phyloP scores from a whole-genome alignment of 306 rosid species.

The Glycine soja region DNA sequence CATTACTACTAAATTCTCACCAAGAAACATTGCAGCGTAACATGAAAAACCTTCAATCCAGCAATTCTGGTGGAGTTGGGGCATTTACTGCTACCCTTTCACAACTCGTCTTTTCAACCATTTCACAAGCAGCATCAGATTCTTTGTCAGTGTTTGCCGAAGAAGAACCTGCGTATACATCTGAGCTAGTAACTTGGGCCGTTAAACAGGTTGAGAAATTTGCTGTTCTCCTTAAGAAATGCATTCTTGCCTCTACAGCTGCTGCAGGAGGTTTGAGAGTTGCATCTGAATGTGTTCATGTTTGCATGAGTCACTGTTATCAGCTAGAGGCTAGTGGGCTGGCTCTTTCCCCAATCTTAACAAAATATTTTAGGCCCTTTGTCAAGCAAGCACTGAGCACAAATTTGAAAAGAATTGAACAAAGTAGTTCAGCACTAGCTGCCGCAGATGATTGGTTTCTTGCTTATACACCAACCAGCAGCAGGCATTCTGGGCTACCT shows the following conservation, averaged over 20 bases:
- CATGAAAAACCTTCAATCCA: slow-evolving; percentile 52
- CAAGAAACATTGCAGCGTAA: slow-evolving; percentile 57
- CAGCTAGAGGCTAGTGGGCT: slow-evolving; percentile 74
- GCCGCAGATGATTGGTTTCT: slow-evolving; percentile 85
- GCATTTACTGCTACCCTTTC: slow-evolving; percentile 72
- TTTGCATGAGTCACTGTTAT: slow-evolving; percentile 76
- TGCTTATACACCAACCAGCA: slow-evolving; percentile 55
- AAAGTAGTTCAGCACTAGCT: slow-evolving; percentile 76
- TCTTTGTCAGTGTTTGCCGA: slow-evolving; percentile 69
- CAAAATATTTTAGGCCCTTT: slow-evolving; percentile 70
- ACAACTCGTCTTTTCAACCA: slow-evolving; percentile 73
- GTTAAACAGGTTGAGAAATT: slow-evolving; percentile 66
- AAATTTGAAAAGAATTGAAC: slow-evolving; percentile 81
- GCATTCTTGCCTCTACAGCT: slow-evolving; percentile 72
- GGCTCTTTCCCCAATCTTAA: slow-evolving; percentile 79
- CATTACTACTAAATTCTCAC: slow-evolving; percentile 72
- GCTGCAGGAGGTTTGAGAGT: slow-evolving; percentile 78
- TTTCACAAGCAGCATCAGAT: slow-evolving; percentile 77
- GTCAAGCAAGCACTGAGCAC: slow-evolving; percentile 66
- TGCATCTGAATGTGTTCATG: slow-evolving; percentile 80
- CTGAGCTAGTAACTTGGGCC: slow-evolving; percentile 96
- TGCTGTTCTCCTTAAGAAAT: slow-evolving; percentile 66
- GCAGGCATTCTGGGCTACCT: slow-evolving; percentile 49
- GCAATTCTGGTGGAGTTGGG: slow-evolving; percentile 51
- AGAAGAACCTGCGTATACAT: slow-evolving; percentile 86